Evolutionary conservation across 148 eudicot species (phyloP).

Genomic region (Amaranthus palmeri): DNA sequence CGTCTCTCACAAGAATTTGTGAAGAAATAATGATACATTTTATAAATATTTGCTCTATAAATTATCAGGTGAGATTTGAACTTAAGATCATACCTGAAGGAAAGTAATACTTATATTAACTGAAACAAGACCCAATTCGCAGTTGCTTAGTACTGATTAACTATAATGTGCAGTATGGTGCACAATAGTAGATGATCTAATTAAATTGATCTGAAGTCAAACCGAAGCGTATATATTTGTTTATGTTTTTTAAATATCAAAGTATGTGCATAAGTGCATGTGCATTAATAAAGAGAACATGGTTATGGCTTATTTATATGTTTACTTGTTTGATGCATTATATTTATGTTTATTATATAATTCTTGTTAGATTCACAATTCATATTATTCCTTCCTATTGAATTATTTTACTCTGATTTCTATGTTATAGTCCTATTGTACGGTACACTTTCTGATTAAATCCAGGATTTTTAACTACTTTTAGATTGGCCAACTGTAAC

Average conservation of each 20-base stretch:
- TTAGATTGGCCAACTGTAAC: conserved; percentile 14
- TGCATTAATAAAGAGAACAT: conserved; percentile 19
- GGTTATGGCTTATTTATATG: conserved; percentile 1
- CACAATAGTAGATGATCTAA: conserved; percentile 10
- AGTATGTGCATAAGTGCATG: conserved; percentile 18
- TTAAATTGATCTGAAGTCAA: conserved; percentile 24
- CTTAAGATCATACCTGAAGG: no score
- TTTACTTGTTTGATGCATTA: conserved; percentile 6
- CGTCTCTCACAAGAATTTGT: no score
- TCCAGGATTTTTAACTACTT: not conserved
- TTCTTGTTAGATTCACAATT: conserved; percentile 20
- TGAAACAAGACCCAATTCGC: not conserved
- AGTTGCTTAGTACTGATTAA: conserved; percentile 16
- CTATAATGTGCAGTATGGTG: conserved; percentile 12
- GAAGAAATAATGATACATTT: no score
- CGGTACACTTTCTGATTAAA: not conserved
- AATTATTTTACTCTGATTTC: not conserved
- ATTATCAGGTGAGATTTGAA: no score
- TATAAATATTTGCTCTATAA: no score
- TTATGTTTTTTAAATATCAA: not conserved
- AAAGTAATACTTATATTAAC: no score
- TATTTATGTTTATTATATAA: conserved; percentile 1
- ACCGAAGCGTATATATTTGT: conserved; percentile 9
- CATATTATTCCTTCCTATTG: not conserved
- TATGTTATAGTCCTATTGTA: conserved; percentile 9